These are phyloP conservation scores for Beauveria caledonica DNA, from an alignment of 2,329 filamentous ascomycete species.

Conservation along the genomic window DNA sequence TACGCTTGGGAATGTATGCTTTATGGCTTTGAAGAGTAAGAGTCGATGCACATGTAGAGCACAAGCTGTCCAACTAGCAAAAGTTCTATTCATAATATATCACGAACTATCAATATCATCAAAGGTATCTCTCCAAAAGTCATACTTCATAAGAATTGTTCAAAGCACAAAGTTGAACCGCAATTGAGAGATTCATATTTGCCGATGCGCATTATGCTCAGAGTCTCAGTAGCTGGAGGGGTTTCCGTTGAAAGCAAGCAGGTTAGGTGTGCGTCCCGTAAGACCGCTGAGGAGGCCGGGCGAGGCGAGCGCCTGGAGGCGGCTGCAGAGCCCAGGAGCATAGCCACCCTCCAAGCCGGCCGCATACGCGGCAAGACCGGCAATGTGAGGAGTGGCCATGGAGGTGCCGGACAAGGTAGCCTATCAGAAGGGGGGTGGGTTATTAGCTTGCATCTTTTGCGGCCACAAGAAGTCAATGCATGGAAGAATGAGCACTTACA, in stretches of 20 bases:
- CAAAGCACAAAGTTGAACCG: no score
- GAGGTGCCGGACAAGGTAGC: constrained; percentile 34
- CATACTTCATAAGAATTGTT: no score
- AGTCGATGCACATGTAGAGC: no score
- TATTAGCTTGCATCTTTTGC: no score
- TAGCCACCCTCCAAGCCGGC: constrained; percentile 33
- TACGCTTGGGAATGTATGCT: no score
- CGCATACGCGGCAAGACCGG: constrained; percentile 34
- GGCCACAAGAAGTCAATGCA: no score
- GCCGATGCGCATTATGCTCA: not conserved
- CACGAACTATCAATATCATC: no score
- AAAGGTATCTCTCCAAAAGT: no score
- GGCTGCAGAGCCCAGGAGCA: constrained; percentile 37
- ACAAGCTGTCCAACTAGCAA: no score
- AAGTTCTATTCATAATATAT: no score
- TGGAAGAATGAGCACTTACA: constrained; percentile 14
- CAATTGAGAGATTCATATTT: no score
- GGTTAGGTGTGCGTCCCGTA: constrained; percentile 38
- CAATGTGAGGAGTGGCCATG: constrained; percentile 32
- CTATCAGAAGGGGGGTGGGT: not conserved
- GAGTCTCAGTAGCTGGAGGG: not conserved
- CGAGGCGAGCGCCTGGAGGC: constrained; percentile 35
- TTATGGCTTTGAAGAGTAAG: no score
- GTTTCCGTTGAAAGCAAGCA: constrained; percentile 47
- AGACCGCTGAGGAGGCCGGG: constrained; percentile 33